These are phyloP conservation scores for Canariomyces notabilis DNA, from an alignment of 2,329 filamentous ascomycete species.

Conservation along the genomic window DNA sequence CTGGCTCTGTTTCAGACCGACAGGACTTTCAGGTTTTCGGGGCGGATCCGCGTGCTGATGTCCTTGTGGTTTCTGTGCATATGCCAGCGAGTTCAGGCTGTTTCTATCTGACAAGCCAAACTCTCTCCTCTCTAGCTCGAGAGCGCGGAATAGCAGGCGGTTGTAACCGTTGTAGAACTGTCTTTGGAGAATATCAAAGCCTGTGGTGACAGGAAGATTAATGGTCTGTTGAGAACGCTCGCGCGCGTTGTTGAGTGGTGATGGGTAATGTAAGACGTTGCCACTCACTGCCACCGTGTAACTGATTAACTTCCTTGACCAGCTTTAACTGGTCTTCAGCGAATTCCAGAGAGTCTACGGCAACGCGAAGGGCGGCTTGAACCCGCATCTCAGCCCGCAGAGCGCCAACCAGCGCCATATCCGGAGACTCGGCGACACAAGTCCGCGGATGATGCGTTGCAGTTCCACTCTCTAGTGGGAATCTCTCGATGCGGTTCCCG, in stretches of 20 bases:
- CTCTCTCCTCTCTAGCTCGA: slow-evolving; percentile 21
- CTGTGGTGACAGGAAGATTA: not conserved
- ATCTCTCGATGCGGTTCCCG: not conserved
- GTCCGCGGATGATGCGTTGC: not conserved
- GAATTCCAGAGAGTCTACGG: slow-evolving; percentile 25
- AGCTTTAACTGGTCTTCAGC: slow-evolving; percentile 24
- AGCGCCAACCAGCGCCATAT: slow-evolving; percentile 14
- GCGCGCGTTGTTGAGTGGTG: not conserved
- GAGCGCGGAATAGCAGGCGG: slow-evolving; percentile 19
- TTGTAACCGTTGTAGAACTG: slow-evolving; percentile 26
- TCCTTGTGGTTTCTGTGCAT: not conserved
- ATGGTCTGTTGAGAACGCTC: not conserved
- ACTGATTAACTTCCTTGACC: slow-evolving; percentile 20
- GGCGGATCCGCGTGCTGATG: not conserved
- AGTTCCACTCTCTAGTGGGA: not conserved
- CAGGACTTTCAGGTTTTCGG: not conserved
- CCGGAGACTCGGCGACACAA: not conserved
- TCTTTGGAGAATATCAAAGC: slow-evolving; percentile 19
- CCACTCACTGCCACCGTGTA: slow-evolving; percentile 21
- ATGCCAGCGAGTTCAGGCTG: not conserved
- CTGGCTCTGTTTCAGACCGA: slow-evolving; percentile 1
- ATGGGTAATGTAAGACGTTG: not conserved
- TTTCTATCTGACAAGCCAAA: slow-evolving; percentile 8
- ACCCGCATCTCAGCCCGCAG: slow-evolving; percentile 25
- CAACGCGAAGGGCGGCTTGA: slow-evolving; percentile 25